phyloP scores from a whole-genome alignment of 495 filamentous ascomycete genomes.

The Aspergillus taichungensis region DNA sequence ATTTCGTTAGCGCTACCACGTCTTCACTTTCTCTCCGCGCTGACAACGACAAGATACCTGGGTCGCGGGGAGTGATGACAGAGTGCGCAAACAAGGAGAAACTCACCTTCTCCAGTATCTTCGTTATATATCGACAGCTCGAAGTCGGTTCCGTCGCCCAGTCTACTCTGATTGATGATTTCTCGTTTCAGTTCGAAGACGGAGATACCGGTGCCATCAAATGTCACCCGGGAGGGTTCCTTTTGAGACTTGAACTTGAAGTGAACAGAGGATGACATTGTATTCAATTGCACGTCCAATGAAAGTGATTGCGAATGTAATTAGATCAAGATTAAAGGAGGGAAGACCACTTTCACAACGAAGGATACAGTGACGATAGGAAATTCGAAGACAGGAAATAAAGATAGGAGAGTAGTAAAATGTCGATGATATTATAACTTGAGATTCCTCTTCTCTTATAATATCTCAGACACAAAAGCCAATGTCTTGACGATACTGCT shows the following conservation, averaged over 20 bases:
- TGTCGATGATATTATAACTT: conserved; percentile 9
- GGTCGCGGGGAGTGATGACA: too few relatives aligned
- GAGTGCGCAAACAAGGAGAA: background rate
- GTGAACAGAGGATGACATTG: conserved; percentile 96
- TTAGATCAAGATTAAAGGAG: conserved; percentile 25
- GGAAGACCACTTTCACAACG: conserved; percentile 18
- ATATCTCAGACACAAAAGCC: conserved; percentile 17
- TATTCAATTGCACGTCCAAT: conserved; percentile 40
- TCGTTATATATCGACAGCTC: conserved; percentile 89
- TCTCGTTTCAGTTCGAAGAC: conserved; percentile 98
- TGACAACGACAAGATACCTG: too few relatives aligned
- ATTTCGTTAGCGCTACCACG: background rate
- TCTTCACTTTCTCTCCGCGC: background rate
- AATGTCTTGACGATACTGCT: conserved; percentile 18
- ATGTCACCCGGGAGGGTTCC: conserved; percentile 86
- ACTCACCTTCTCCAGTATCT: conserved; percentile 83
- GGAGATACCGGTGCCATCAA: conserved; percentile 96
- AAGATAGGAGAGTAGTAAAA: conserved; percentile 10
- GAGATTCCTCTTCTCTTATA: conserved; percentile 6
- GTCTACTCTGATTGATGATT: conserved; percentile 85
- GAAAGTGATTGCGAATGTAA: conserved; percentile 22
- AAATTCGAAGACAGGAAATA: conserved; percentile 10
- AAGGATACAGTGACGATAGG: conserved; percentile 22
- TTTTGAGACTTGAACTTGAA: conserved; percentile 99
- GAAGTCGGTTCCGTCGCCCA: conserved; percentile 97